These are phyloP conservation scores for Aspergillus bertholletiae DNA, from an alignment of 495 filamentous ascomycete genomes.

Conservation along the genomic window DNA sequence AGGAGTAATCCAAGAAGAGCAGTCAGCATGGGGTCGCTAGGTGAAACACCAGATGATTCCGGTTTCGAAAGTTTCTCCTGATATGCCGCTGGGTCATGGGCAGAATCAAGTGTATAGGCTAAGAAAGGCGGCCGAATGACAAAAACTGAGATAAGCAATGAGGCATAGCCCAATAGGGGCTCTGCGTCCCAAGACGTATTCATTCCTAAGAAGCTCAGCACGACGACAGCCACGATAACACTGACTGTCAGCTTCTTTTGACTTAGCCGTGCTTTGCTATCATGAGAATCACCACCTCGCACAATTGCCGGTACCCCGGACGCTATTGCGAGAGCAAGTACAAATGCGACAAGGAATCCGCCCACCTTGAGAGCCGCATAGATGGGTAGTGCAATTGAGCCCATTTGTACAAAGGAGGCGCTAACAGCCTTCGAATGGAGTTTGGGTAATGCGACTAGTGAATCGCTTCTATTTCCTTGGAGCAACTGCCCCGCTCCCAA, in stretches of 20 bases:
- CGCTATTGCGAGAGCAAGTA: conserved; percentile 44
- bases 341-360: conserved; percentile 48
- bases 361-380: conserved; percentile 56
- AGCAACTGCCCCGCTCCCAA: conserved; percentile 26
- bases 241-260: conserved; percentile 28
- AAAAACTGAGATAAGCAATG: conserved; percentile 41
- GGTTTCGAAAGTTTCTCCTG: conserved; percentile 9
- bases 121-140: conserved; percentile 39
- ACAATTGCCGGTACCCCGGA: conserved; percentile 36
- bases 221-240: conserved; percentile 21
- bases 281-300: conserved; percentile 1
- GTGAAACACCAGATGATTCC: conserved; percentile 11
- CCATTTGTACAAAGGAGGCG: conserved; percentile 21
- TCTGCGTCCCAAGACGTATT: conserved; percentile 30
- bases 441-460: conserved; percentile 14
- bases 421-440: conserved; percentile 13
- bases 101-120: not conserved
- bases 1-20: conserved; percentile 25
- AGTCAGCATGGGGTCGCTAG: conserved; percentile 28
- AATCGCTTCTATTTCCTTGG: conserved; percentile 9
- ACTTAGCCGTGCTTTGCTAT: conserved; percentile 18
- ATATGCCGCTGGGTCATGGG: not conserved
- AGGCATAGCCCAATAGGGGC: conserved; percentile 42
- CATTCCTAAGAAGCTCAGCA: conserved; percentile 32
- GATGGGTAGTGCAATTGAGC: conserved; percentile 49